These are phyloP conservation scores for Arbutus unedo DNA, from an alignment of 148 eudicot genomes.

Conservation along the genomic window DNA sequence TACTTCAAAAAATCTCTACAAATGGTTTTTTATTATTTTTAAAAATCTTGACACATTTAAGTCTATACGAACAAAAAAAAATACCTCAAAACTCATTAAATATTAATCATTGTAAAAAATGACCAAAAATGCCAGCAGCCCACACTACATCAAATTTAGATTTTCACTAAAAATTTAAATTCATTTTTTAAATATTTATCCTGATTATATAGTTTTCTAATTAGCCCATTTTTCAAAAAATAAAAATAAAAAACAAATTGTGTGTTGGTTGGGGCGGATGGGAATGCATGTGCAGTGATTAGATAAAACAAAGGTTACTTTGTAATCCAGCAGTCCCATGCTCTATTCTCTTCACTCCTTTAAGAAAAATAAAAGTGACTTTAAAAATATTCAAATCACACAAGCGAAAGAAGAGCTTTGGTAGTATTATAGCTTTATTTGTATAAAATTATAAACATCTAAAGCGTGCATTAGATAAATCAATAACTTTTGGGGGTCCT, in stretches of 20 bases:
- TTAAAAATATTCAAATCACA: background rate
- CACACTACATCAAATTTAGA: too few relatives aligned
- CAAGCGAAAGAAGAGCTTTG: conserved; percentile 29
- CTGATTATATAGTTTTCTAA: background rate
- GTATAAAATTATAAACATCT: background rate
- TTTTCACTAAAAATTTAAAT: too few relatives aligned
- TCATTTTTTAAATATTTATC: background rate
- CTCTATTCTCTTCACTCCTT: conserved; percentile 12
- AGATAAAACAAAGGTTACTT: background rate
- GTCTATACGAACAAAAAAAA: too few relatives aligned
- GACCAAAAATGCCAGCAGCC: too few relatives aligned
- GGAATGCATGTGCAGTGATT: conserved; percentile 5
- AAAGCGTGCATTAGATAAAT: conserved; percentile 28
- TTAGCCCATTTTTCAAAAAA: background rate
- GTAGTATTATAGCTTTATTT: conserved; percentile 16
- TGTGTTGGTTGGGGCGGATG: background rate
- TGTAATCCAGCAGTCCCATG: background rate
- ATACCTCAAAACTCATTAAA: too few relatives aligned
- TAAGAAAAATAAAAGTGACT: conserved; percentile 29
- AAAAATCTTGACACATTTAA: too few relatives aligned
- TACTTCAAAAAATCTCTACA: too few relatives aligned
- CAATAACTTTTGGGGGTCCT: conserved; percentile 6
- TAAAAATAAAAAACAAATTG: background rate
- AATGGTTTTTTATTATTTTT: too few relatives aligned
- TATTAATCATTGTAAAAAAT: too few relatives aligned